phyloP scores from a whole-genome alignment of 192 early-diverging fungal species.

The Coemansia furcata region DNA sequence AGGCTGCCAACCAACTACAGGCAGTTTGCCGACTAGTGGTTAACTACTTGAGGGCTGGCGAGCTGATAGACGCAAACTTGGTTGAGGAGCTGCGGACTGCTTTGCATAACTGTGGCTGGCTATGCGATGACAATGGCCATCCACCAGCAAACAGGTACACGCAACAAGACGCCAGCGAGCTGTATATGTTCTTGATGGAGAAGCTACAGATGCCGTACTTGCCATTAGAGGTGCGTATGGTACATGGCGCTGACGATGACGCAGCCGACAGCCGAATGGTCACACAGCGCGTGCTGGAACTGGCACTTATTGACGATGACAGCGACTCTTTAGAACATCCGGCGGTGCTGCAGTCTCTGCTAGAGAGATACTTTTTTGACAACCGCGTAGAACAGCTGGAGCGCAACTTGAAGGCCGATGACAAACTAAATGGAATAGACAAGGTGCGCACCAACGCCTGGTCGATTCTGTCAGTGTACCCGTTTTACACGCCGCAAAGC shows the following conservation, averaged over 20 bases:
- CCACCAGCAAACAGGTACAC: conserved; percentile 11
- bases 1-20: conserved; percentile 47
- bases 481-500: conserved; percentile 69
- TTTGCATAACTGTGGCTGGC: conserved; percentile 57
- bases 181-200: conserved; percentile 67
- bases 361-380: conserved; percentile 65
- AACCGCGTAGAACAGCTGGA: conserved; percentile 50
- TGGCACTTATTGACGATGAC: conserved; percentile 43
- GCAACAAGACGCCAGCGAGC: conserved; percentile 69
- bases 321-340: neutral
- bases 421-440: neutral
- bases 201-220: conserved; percentile 65
- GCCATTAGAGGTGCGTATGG: conserved; percentile 62
- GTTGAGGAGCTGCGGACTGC: conserved; percentile 55
- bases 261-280: conserved; percentile 64
- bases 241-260: conserved; percentile 67
- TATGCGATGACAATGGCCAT: neutral
- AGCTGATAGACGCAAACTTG: conserved; percentile 53
- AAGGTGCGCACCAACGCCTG: conserved; percentile 64
- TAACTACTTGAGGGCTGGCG: conserved; percentile 62
- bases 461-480: conserved; percentile 66
- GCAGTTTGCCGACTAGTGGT: conserved; percentile 57
- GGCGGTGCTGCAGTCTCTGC: conserved; percentile 54
- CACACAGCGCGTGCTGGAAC: conserved; percentile 61
- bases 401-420: conserved; percentile 20